These are phyloP conservation scores for Tolypocladium amazonense DNA, from an alignment of 2,329 filamentous ascomycete species.

Conservation along the genomic window DNA sequence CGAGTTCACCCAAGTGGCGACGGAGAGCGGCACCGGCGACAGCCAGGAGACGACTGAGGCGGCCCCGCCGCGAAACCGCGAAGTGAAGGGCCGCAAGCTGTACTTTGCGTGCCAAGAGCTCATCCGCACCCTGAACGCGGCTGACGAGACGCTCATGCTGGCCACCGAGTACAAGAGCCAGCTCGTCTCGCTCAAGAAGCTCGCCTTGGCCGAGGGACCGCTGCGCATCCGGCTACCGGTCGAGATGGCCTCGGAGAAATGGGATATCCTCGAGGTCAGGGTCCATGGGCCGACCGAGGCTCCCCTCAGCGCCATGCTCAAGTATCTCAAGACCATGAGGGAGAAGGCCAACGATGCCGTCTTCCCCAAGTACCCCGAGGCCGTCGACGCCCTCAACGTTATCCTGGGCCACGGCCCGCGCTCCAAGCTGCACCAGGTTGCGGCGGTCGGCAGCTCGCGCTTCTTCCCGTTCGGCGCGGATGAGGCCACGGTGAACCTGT, in stretches of 20 bases:
- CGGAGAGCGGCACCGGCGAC: constrained; percentile 4
- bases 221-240: constrained; percentile 23
- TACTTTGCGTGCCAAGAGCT: constrained; percentile 28
- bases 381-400: constrained; percentile 40
- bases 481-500: constrained; percentile 16
- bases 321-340: constrained; percentile 32
- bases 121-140: constrained; percentile 21
- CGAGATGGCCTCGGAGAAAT: constrained; percentile 17
- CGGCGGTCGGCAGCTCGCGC: constrained; percentile 34
- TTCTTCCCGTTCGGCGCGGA: constrained; percentile 33
- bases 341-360: constrained; percentile 21
- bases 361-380: constrained; percentile 38
- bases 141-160: constrained; percentile 17
- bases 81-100: constrained; percentile 33
- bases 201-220: constrained; percentile 22
- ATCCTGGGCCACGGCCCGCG: constrained; percentile 36
- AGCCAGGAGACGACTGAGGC: constrained; percentile 2
- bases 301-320: constrained; percentile 27
- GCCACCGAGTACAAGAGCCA: constrained; percentile 43
- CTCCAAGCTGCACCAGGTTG: constrained; percentile 19
- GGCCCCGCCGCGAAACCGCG: constrained; percentile 8
- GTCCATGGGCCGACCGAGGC: constrained; percentile 29
- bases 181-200: constrained; percentile 27
- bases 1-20: constrained; percentile 17
- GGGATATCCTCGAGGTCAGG: constrained; percentile 27